phyloP scores from a whole-genome alignment of 2,329 filamentous ascomycete genomes.

The Penicillium brevicompactum region DNA sequence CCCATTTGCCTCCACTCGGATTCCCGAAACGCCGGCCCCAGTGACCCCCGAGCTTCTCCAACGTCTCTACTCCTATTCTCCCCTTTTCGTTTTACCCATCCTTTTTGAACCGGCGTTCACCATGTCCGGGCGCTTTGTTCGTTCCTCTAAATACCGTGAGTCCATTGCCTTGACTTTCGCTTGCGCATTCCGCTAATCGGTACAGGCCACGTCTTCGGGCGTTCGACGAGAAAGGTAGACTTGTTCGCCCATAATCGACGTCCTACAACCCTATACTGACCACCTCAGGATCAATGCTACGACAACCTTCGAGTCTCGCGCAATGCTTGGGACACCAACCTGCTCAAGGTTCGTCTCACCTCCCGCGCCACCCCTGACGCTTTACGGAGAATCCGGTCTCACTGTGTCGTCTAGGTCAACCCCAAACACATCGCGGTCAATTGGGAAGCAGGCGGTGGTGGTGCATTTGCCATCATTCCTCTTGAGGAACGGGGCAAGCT shows the following conservation, averaged over 20 bases:
- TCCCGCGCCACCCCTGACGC: constrained; percentile 31
- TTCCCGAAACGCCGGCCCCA: constrained; percentile 25
- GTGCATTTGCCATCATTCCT: constrained; percentile 95
- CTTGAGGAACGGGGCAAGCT: constrained; percentile 85
- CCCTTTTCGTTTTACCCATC: constrained; percentile 8
- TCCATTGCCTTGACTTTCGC: constrained; percentile 19
- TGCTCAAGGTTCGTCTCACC: constrained; percentile 76
- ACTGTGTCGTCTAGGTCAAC: constrained; percentile 67
- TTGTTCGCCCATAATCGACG: neutral
- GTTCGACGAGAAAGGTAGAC: constrained; percentile 78
- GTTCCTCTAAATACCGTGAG: constrained; percentile 74
- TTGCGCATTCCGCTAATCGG: constrained; percentile 32
- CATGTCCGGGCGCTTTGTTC: constrained; percentile 73
- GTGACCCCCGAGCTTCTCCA: constrained; percentile 23
- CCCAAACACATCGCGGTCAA: constrained; percentile 96
- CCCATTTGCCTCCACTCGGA: constrained; percentile 9
- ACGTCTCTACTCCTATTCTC: constrained; percentile 21
- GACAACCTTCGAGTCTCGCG: constrained; percentile 96
- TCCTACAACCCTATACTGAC: constrained; percentile 6
- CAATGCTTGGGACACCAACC: constrained; percentile 99
- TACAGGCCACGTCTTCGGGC: constrained; percentile 95
- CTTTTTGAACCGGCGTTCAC: constrained; percentile 16
- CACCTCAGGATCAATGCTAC: constrained; percentile 83
- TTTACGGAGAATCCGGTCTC: constrained; percentile 18
- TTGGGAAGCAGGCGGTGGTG: constrained; percentile 95